Evolutionary conservation across 1,284 basidiomycete species (phyloP).

Genomic region (Pulveroboletus ridleyi): DNA sequence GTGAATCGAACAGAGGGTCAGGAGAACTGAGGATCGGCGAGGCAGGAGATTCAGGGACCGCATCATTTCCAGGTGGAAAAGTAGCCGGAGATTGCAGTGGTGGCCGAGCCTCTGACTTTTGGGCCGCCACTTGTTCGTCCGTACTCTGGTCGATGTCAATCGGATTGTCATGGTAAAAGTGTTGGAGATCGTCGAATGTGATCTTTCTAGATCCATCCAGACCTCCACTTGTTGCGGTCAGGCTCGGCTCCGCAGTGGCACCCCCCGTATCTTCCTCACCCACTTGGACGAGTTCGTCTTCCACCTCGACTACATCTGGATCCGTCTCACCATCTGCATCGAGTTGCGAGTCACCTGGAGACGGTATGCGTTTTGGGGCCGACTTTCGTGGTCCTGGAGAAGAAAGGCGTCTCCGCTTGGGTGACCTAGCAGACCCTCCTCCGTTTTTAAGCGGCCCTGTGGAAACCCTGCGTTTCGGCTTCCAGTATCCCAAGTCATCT

Average conservation of each 20-base stretch:
- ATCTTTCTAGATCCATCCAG: constrained; percentile 12
- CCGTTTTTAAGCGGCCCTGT: constrained; percentile 16
- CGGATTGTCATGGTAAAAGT: constrained; percentile 38
- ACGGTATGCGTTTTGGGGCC: constrained; percentile 27
- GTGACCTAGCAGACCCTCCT: constrained; percentile 5
- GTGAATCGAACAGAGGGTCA: constrained; percentile 41
- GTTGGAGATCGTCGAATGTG: constrained; percentile 36
- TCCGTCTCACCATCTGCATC: constrained; percentile 43
- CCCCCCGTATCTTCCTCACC: constrained; percentile 31
- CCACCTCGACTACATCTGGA: constrained; percentile 38
- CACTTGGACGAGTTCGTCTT: constrained; percentile 40
- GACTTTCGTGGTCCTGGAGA: constrained; percentile 34
- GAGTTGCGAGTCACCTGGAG: constrained; percentile 38
- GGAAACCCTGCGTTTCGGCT: constrained; percentile 24
- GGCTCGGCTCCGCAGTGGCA: not conserved
- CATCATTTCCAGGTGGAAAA: constrained; percentile 1
- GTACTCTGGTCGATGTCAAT: constrained; percentile 37
- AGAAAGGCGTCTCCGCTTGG: constrained; percentile 35
- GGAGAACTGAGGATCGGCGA: constrained; percentile 25
- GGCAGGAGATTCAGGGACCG: constrained; percentile 8
- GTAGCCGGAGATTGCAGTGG: constrained; percentile 7
- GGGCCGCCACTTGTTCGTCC: constrained; percentile 23
- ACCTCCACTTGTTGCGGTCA: constrained; percentile 5
- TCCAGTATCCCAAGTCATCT: constrained; percentile 16
- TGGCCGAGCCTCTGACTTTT: constrained; percentile 9